A percentile compares a stretch with the other conserved stretches of the same genome.
phyloP scores from a whole-genome alignment of 2,329 filamentous ascomycete genomes.

The Sporothrix mexicana region DNA sequence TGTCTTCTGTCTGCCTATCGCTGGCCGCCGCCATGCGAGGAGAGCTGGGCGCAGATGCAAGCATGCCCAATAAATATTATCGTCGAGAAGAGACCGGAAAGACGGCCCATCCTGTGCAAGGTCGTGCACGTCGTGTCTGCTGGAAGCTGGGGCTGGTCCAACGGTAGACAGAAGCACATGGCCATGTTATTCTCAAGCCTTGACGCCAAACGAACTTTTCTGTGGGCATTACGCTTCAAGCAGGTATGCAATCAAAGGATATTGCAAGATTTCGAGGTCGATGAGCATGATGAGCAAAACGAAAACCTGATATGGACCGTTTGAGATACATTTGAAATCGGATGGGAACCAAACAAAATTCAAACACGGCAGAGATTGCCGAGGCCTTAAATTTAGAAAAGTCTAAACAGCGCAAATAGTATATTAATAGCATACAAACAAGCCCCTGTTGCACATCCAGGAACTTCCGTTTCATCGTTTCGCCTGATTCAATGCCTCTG shows the following conservation, averaged over 20 bases:
- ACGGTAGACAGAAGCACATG: background rate
- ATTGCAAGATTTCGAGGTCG: background rate
- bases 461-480: conserved; percentile 26
- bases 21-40: background rate
- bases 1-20: background rate
- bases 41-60: background rate
- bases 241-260: background rate
- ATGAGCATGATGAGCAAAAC: background rate
- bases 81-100: background rate
- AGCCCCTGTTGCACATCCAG: conserved; percentile 22
- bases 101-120: background rate
- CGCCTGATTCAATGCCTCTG: conserved; percentile 22
- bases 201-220: background rate
- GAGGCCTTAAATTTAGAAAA: too few relatives aligned
- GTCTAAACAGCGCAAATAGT: too few relatives aligned
- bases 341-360: background rate
- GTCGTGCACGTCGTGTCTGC: conserved; percentile 6
- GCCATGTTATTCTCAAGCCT: background rate
- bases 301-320: background rate
- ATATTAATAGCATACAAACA: conserved; percentile 20
- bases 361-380: background rate
- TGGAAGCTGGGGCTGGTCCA: conserved; percentile 5
- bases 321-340: background rate
- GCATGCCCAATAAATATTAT: background rate
- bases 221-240: background rate